Evolutionary conservation across 169 alveolate genomes (phyloP).

Genomic region (Plasmodium billcollinsi): DNA sequence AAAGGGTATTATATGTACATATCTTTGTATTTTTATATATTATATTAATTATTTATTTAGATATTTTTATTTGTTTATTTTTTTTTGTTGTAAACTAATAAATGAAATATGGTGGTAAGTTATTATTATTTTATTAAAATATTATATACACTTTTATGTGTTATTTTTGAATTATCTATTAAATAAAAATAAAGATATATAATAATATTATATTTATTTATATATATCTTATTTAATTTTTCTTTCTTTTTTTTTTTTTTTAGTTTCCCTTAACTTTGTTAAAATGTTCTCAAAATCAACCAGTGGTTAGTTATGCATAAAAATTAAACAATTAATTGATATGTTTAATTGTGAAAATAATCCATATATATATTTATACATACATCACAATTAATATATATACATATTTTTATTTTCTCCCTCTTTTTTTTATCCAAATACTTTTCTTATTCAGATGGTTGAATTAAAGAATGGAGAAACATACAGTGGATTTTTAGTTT

Average conservation of each 20-base stretch:
- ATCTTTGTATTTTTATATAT: too few species aligned
- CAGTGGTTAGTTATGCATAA: constrained; percentile 85
- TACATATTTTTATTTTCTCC: background rate
- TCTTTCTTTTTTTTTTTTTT: constrained; percentile 7
- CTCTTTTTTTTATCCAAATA: constrained; percentile 7
- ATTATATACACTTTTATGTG: too few species aligned
- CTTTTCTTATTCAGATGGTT: constrained; percentile 80
- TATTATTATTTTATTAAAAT: too few species aligned
- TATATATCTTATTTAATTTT: too few species aligned
- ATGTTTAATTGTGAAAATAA: background rate
- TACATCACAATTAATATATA: background rate
- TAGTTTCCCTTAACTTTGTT: constrained; percentile 89
- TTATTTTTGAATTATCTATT: too few species aligned
- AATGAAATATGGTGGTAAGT: too few species aligned
- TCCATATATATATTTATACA: background rate
- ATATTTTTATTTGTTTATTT: too few species aligned
- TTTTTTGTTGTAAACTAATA: too few species aligned
- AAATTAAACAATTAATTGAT: background rate
- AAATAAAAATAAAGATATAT: too few species aligned
- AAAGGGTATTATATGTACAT: too few species aligned
- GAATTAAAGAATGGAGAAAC: constrained; percentile 91
- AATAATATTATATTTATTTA: too few species aligned
- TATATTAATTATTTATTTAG: too few species aligned
- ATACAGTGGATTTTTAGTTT: constrained; percentile 87
- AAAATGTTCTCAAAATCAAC: constrained; percentile 88